Evolutionary conservation across 805 yeast species (phyloP).

Genomic region (Saccharomyces jurei): DNA sequence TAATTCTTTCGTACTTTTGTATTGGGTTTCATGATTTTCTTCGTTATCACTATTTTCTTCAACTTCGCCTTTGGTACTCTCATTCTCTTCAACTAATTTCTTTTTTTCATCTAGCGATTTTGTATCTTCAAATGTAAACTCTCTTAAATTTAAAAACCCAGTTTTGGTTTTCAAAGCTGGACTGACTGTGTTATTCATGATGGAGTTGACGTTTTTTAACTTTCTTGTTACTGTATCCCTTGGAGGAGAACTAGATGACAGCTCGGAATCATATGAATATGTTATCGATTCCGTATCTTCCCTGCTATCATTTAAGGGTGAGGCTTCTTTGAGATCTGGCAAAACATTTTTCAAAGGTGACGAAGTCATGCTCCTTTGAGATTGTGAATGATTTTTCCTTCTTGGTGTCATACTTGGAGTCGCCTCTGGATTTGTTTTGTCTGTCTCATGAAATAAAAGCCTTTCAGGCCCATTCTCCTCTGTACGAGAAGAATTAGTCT

Average conservation of each 20-base stretch:
- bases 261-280: constrained; percentile 8
- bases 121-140: constrained; percentile 31
- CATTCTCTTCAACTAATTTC: neutral
- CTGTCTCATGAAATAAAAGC: constrained; percentile 16
- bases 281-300: constrained; percentile 6
- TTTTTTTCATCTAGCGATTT: constrained; percentile 1
- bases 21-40: neutral
- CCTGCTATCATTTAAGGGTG: constrained; percentile 3
- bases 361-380: constrained; percentile 1
- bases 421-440: constrained; percentile 15
- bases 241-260: constrained; percentile 1
- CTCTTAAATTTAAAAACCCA: constrained; percentile 43
- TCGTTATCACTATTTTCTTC: neutral
- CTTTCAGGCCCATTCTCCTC: constrained; percentile 18
- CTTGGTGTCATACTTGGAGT: constrained; percentile 3
- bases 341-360: constrained; percentile 15
- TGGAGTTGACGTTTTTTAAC: neutral
- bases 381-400: constrained; percentile 3
- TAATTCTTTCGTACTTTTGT: constrained; percentile 11
- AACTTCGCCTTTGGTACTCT: neutral
- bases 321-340: constrained; percentile 5
- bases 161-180: constrained; percentile 41
- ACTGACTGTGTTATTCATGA: constrained; percentile 9
- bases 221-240: neutral
- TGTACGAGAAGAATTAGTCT: constrained; percentile 1